These are phyloP conservation scores for Begonia fuchsioides DNA, from an alignment of 306 rosid genomes.

Conservation along the genomic window DNA sequence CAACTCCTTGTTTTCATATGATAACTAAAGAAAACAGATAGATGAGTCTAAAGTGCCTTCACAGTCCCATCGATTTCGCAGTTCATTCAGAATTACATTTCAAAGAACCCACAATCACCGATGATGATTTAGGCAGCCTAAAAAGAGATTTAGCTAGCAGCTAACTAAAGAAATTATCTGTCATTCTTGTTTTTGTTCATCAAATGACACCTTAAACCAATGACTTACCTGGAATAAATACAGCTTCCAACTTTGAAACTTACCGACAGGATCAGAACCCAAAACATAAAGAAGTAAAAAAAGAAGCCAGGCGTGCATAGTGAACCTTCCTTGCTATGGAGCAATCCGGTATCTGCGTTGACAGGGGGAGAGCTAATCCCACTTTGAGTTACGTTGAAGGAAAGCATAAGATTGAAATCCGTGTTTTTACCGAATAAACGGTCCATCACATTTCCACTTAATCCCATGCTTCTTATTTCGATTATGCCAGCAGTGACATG, in stretches of 20 bases:
- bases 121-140: constrained; percentile 13
- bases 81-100: too few relatives aligned
- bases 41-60: too few relatives aligned
- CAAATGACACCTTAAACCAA: neutral
- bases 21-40: too few relatives aligned
- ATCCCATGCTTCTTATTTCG: constrained; percentile 38
- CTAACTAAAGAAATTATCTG: constrained; percentile 1
- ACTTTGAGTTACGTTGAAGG: constrained; percentile 26
- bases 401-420: constrained; percentile 26
- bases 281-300: constrained; percentile 43
- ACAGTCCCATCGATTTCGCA: too few relatives aligned
- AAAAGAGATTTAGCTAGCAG: constrained; percentile 10
- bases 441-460: constrained; percentile 37
- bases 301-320: constrained; percentile 43
- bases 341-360: constrained; percentile 24
- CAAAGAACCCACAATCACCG: constrained; percentile 8
- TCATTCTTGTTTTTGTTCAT: neutral
- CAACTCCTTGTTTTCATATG: too few relatives aligned
- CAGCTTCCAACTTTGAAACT: constrained; percentile 56
- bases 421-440: constrained; percentile 46
- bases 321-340: constrained; percentile 39
- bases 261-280: constrained; percentile 50
- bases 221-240: constrained; percentile 30
- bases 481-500: constrained; percentile 77
- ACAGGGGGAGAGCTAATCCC: constrained; percentile 13